phyloP scores from a whole-genome alignment of 345 rosid species.

The Balakata baccata region DNA sequence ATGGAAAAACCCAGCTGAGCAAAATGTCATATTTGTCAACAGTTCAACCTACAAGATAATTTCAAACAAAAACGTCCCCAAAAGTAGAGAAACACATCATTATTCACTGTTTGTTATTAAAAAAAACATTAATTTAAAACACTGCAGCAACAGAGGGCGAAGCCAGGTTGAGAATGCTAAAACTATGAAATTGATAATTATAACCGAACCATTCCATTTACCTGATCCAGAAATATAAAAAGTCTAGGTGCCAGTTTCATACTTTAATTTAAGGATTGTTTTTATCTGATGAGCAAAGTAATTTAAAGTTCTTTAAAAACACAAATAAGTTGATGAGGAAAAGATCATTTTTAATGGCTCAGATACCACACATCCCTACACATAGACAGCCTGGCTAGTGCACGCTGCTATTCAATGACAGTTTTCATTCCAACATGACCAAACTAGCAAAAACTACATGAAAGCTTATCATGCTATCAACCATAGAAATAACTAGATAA shows the following conservation, averaged over 20 bases:
- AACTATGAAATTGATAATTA: neutral
- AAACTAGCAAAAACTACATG: neutral
- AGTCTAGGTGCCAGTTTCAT: neutral
- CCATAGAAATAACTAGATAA: neutral
- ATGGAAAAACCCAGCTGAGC: neutral
- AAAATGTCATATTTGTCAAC: neutral
- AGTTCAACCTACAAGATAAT: neutral
- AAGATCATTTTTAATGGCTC: no score
- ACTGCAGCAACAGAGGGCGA: neutral
- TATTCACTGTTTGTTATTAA: neutral
- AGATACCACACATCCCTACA: no score
- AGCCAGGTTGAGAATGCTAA: no score
- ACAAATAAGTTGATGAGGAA: no score
- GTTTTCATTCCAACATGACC: neutral
- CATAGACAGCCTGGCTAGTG: no score
- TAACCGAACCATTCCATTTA: neutral
- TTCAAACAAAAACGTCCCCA: neutral
- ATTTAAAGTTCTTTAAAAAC: no score
- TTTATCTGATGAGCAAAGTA: no score
- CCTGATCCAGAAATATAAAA: neutral
- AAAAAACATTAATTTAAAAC: neutral
- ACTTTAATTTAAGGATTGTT: no score
- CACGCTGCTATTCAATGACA: no score
- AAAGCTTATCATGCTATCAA: no score
- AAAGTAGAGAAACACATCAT: neutral